Base-by-base conservation (phyloP, 2,329 filamentous ascomycete genomes). In the Aureobasidium leucospermi region DNA sequence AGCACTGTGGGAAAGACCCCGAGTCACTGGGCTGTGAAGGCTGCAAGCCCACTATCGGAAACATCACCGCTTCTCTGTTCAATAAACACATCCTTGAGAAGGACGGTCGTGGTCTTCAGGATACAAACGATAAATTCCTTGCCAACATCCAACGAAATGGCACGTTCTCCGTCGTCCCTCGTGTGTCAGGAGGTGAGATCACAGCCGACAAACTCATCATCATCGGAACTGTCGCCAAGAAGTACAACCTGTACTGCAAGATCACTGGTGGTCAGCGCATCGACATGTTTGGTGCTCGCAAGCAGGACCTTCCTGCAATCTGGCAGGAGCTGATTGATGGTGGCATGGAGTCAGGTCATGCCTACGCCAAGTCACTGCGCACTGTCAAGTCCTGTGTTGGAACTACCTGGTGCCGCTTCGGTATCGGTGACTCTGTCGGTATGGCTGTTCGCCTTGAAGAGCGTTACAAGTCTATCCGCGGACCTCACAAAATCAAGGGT, bases 361-460 rank as follows among this genome's bases (percentile, higher is more conserved):
- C 90, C 0, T 96, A 96, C 70, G 91, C 90, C 42, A 96, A 96
- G 75, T 88, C 88, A 4, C 79, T 96, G 47, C 81, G 91, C 46
- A 96, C 91, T 0, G 89, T 96, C 69, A 96, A 96, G 80, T 90
- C 87, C 62, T 96, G 91, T 66, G 91, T 96, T 0, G 91, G 91
- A 23, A 91, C 88, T 0, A 92, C 90, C 1, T 96, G 91, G 91
- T 96, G 91, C 68, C 82, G 91, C 1, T 96, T 87, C 67, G 91
- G 91, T 57, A 86, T 96, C 59, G 89, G 90, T 31, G 91, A 96
- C 74, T 91, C 88, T 71, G 91, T 96, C 0, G 91, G 91, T 10
- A 89, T 96, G 87, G 91, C 91, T 0, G 86, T 96, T 15, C 82
- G 90, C 3, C 75, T 96, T 0, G 91, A 96, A 73, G 89, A 96